Conservation (phyloP, 352 stramenopile genomes). For the Phytophthora cajani region DNA sequence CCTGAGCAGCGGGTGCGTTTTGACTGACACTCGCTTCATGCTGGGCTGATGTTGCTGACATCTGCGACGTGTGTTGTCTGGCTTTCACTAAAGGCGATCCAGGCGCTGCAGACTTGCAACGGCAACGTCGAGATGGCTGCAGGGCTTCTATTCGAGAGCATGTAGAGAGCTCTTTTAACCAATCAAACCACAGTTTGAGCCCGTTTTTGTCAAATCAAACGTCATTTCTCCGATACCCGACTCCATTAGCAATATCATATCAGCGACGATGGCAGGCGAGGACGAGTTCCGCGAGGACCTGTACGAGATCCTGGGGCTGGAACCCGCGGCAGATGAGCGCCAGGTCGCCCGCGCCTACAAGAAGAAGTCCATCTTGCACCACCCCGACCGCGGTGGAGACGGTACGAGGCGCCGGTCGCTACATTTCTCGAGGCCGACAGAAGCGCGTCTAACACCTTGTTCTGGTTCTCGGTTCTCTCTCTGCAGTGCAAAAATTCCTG, state of each 20-base stretch:
- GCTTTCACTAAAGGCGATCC: conserved; percentile 50
- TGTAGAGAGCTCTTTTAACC: conserved; percentile 38
- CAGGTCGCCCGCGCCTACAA: conserved; percentile 84
- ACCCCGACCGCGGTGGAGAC: conserved; percentile 83
- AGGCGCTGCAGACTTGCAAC: conserved; percentile 74
- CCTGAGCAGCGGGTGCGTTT: conserved; percentile 57
- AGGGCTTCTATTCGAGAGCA: conserved; percentile 78
- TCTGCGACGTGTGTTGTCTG: conserved; percentile 29
- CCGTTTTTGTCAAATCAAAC: conserved; percentile 32
- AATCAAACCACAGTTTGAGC: conserved; percentile 17
- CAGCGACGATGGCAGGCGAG: conserved; percentile 34
- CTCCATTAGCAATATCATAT: conserved; percentile 6
- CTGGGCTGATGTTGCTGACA: conserved; percentile 5
- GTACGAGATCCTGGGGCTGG: conserved; percentile 82
- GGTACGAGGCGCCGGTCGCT: conserved; percentile 40
- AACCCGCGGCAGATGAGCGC: conserved; percentile 65
- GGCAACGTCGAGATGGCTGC: conserved; percentile 86
- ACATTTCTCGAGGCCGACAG: not conserved
- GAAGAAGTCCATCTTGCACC: conserved; percentile 80
- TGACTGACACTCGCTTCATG: not conserved
- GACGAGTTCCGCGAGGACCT: conserved; percentile 59
- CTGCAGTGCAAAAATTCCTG: conserved; percentile 80
- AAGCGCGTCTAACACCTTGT: not conserved
- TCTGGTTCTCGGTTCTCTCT: not conserved
- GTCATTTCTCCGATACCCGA: not conserved